Base-by-base conservation (phyloP, 495 filamentous ascomycete species). In the Penicillium subrubescens region DNA sequence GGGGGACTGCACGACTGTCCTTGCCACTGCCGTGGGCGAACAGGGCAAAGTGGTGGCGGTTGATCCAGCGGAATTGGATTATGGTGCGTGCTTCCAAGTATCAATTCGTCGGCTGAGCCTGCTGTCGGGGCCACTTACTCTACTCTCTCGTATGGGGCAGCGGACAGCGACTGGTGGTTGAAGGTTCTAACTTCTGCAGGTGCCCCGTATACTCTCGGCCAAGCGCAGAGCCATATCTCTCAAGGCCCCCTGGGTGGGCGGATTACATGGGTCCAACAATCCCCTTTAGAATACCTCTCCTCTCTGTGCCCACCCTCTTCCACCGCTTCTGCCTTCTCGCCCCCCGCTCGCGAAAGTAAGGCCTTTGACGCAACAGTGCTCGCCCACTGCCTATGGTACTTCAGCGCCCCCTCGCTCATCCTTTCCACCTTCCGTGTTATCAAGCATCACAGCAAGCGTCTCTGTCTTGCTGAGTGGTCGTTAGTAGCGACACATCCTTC, bases 361-460 rank as follows among this genome's bases (percentile, higher is more conserved):
- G 43, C 63, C 29, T 83, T 80, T 67, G 79, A 82, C 65, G 71
- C 75, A 50, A 77, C 78, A 15, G 74, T 84, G 21, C 75, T 86
- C 43, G 73, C 70, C 58, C 84, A 86, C 69, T 77, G 70, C 64
- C 74, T 83, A 60, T 86, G 78, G 76, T 86, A 85, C 64, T 85
- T 86, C 63, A 46, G 71, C 31, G 74, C 73, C 11, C 62, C 66
- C 0, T 39, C 31, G 0, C 59, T 69, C 37, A 41, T 41, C 37
- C 37, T 41, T 41, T 41, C 37, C 37, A 41, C 37, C 37, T 41
- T 41, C 37, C 37, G 37, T 41, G 37, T 14, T 14, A 14, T 41
- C 37, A 41, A 41, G 37, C 37, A 41, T 3, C 37, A 41, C 37
- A 41, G 37, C 15, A 41, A 41, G 37, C 37, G 37, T 41, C 37